A percentile compares a stretch with the other conserved stretches of the same genome.
phyloP scores from a whole-genome alignment of 179 eudicot species.

The Beta lomatogona region DNA sequence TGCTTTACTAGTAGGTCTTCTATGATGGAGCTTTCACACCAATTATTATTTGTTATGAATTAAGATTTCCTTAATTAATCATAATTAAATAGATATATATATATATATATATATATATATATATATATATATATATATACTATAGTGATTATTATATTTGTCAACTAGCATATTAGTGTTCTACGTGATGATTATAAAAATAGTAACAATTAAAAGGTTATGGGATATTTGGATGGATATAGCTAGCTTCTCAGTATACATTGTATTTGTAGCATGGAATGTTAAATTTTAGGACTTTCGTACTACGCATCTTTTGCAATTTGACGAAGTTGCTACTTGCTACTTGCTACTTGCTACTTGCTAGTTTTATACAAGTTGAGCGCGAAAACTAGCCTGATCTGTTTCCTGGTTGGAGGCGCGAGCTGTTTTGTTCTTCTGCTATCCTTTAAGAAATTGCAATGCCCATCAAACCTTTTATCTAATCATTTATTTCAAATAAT shows the following conservation, averaged over 20 bases:
- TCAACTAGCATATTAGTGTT: background rate
- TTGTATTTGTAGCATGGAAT: background rate
- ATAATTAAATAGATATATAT: background rate
- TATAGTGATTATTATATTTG: background rate
- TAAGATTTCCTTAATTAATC: background rate
- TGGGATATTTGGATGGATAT: background rate
- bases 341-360: background rate
- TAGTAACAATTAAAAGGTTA: background rate
- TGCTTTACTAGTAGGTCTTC: background rate
- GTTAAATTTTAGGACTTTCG: background rate
- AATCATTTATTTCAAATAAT: background rate
- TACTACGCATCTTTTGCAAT: constrained; percentile 1
- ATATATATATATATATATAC: no score
- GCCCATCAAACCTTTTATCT: background rate
- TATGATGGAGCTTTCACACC: background rate
- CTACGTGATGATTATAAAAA: background rate
- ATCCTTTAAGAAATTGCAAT: constrained; percentile 1
- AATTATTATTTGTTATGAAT: background rate
- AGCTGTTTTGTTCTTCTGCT: background rate
- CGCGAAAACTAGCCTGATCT: background rate
- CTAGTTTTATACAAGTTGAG: background rate
- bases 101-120: no score
- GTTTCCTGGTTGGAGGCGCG: constrained; percentile 17
- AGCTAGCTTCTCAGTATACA: background rate
- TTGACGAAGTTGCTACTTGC: background rate